Percentiles rank a stretch among this genome's conserved stretches.
Conservation (phyloP, 2,329 filamentous ascomycete genomes). For the Alternaria gansuensis region DNA sequence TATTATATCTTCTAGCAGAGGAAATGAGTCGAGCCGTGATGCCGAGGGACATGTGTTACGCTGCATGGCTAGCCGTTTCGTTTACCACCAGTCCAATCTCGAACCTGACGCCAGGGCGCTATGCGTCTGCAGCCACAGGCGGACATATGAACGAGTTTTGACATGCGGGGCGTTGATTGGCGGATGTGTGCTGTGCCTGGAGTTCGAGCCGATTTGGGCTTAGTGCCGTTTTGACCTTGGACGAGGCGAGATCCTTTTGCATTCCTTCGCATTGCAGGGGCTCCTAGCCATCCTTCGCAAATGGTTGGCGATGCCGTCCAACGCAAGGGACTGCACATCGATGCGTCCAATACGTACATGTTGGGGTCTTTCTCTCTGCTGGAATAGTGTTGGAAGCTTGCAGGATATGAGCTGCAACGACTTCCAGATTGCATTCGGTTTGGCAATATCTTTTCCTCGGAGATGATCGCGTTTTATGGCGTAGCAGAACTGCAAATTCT, state of each 20-base stretch:
- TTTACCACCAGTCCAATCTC: constrained; percentile 36
- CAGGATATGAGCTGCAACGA: neutral
- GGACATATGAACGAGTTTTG: constrained; percentile 29
- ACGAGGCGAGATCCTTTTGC: constrained; percentile 28
- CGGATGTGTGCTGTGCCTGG: constrained; percentile 30
- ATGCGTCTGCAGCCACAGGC: constrained; percentile 34
- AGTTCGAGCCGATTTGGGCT: constrained; percentile 18
- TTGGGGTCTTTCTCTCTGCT: neutral
- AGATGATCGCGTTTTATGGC: neutral
- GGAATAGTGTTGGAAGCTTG: neutral
- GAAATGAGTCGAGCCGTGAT: constrained; percentile 28
- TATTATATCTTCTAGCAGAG: constrained; percentile 30
- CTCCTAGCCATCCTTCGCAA: constrained; percentile 9
- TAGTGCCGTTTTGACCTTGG: constrained; percentile 23
- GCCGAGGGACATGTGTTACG: constrained; percentile 28
- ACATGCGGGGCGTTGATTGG: constrained; percentile 25
- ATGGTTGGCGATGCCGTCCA: constrained; percentile 8
- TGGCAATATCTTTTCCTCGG: neutral
- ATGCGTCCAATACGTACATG: neutral
- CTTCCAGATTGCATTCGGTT: neutral
- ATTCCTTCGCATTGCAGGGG: constrained; percentile 36
- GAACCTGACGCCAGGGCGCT: constrained; percentile 28
- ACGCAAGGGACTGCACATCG: neutral
- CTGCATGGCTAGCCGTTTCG: constrained; percentile 37
- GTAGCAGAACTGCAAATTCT: constrained; percentile 10